Percentiles rank a stretch among this genome's conserved stretches.
These are phyloP conservation scores for Exophiala sp. DNA, from an alignment of 2,329 filamentous ascomycete species.

Conservation along the genomic window DNA sequence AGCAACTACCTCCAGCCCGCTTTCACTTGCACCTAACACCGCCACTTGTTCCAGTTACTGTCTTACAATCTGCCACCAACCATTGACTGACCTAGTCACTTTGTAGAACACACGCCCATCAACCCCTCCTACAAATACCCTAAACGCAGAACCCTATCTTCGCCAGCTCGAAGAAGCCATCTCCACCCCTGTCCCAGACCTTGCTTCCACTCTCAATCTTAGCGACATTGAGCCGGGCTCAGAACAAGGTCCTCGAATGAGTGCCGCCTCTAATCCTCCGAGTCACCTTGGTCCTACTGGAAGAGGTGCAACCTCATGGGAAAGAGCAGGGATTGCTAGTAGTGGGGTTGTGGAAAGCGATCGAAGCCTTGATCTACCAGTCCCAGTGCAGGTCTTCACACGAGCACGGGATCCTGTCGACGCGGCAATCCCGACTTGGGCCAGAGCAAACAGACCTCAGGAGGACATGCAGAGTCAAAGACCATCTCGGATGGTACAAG, in stretches of 20 bases:
- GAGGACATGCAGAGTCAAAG: constrained; percentile 11
- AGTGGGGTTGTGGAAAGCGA: no score
- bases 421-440: constrained; percentile 5
- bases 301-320: neutral
- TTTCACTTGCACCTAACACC: neutral
- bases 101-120: constrained; percentile 29
- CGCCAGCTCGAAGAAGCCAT: constrained; percentile 44
- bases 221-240: neutral
- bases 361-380: neutral
- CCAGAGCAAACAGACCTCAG: constrained; percentile 1
- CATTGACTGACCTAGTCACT: constrained; percentile 19
- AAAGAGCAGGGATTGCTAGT: neutral
- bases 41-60: neutral
- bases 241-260: neutral
- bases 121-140: constrained; percentile 27
- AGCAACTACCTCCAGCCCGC: neutral
- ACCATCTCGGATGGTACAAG: neutral
- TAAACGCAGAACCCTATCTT: constrained; percentile 40
- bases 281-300: no score
- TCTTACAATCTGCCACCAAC: neutral
- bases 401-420: constrained; percentile 1
- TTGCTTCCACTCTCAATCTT: constrained; percentile 47
- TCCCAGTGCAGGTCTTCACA: neutral
- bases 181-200: constrained; percentile 49
- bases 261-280: no score